Evolutionary conservation across 495 filamentous ascomycete species (phyloP), one percentile per base, ranked within the genome.

Genomic region (Penicillium paradoxum): DNA sequence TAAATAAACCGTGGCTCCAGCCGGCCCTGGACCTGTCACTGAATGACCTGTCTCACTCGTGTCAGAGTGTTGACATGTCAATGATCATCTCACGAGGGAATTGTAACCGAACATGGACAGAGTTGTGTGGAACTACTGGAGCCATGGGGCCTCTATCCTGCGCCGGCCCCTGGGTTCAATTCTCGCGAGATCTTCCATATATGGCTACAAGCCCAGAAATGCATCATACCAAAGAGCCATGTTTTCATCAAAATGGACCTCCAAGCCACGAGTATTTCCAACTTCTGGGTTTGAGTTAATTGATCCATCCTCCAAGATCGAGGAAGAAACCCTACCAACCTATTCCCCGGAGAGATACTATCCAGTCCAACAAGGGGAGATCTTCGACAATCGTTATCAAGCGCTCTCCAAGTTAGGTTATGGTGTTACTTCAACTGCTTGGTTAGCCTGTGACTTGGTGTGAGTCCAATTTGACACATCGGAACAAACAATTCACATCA

Each of bases 391-490:
- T 41, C 60, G 67, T 14, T 81, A 77, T 56, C 60, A 69, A 32
- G 68, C 77, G 19, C 56, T 73, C 14, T 70, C 76, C 54, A 83
- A 83, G 43, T 64, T 80, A 21, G 77, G 78, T 2, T 69, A 60
- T 22, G 77, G 78, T 21, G 66, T 67, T 0, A 74, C 63, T 19
- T 71, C 68, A 1, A 79, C 70, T 2, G 76, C 78, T 30, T 82
- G 78, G 78, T 65, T 83, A 21, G 75, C 70, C n/a, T 63, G 64
- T 11, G 77, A 81, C 43, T 54, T 64, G 52, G 15, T 56, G 59
- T 66, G 55, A n/a, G 58, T 27, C 22, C 42, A 36, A 33, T 38
- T 13, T 37, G 18, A 45, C 9, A 37, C 42, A 27, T 22, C 2
- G 8, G 13, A 11, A 19, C 33, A n/a, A 36, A 2, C 6, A 15